Percentiles rank a stretch among this genome's conserved stretches.
Conservation (phyloP, 2,329 filamentous ascomycete species). For the Trichophaea hybrida region DNA sequence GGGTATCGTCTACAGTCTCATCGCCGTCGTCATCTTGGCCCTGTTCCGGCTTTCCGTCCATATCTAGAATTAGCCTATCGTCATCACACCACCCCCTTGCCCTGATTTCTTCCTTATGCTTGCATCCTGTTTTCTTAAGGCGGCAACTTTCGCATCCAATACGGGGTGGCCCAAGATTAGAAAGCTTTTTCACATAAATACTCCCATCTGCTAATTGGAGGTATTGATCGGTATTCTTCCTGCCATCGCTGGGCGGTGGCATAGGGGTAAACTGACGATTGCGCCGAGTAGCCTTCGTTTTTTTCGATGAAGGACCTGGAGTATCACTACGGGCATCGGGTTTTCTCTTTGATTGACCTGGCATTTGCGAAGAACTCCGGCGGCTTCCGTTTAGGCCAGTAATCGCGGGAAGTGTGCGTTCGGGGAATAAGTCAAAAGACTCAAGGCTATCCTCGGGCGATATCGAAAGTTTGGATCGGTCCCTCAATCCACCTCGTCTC, state of each 20-base stretch:
- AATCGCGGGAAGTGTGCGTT: neutral
- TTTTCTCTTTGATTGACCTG: neutral
- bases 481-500: conserved; percentile 1
- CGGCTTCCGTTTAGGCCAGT: neutral
- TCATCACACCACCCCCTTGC: conserved; percentile 5
- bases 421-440: neutral
- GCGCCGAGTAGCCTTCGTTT: neutral
- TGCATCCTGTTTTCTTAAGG: conserved; percentile 22
- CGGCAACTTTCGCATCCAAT: conserved; percentile 21
- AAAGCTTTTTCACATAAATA: conserved; percentile 20
- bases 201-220: conserved; percentile 18
- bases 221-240: neutral
- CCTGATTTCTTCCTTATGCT: conserved; percentile 20
- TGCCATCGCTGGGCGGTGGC: neutral
- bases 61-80: conserved; percentile 3
- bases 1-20: conserved; percentile 3
- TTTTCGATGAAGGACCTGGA: neutral
- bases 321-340: neutral
- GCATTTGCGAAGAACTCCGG: neutral
- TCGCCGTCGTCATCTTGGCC: neutral
- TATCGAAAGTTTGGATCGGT: neutral
- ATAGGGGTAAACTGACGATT: neutral
- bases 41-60: neutral
- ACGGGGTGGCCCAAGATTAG: conserved; percentile 20
- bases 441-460: neutral